These are phyloP conservation scores for Aspergillus indologenus DNA, from an alignment of 495 filamentous ascomycete species.

Conservation along the genomic window DNA sequence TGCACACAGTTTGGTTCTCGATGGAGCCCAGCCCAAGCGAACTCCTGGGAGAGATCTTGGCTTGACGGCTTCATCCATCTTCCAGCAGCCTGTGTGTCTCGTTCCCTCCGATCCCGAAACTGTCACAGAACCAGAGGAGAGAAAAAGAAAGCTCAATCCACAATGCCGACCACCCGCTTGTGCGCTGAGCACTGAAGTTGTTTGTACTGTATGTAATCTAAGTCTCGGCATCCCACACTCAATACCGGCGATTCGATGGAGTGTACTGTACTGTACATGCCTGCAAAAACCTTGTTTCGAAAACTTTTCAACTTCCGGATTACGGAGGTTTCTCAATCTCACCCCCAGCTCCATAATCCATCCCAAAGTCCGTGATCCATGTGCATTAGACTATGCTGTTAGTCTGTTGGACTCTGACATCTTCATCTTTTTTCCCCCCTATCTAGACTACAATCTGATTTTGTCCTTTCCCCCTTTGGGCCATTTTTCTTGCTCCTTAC, in stretches of 20 bases:
- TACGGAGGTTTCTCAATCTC: conserved; percentile 9
- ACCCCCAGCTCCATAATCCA: not conserved
- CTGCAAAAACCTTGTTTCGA: conserved; percentile 1
- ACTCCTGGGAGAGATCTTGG: not conserved
- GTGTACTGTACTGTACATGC: not conserved
- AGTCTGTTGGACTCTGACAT: not conserved
- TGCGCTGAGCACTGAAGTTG: no score
- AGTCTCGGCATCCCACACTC: no score
- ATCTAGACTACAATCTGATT: no score
- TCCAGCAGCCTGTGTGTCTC: not conserved
- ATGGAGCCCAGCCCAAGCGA: not conserved
- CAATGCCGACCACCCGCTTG: not conserved
- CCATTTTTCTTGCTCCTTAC: not conserved
- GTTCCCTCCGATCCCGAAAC: not conserved
- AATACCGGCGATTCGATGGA: not conserved
- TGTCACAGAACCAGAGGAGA: not conserved
- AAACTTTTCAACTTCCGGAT: conserved; percentile 10
- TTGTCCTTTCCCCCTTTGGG: not conserved
- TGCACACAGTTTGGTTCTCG: no score
- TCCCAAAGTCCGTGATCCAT: not conserved
- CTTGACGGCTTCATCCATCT: not conserved
- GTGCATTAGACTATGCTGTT: not conserved
- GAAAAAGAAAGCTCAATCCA: conserved; percentile 4
- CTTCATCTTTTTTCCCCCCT: not conserved
- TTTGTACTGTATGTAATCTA: no score